Base-by-base conservation (phyloP, 2,329 filamentous ascomycete genomes). In the Byssochlamys sp. region DNA sequence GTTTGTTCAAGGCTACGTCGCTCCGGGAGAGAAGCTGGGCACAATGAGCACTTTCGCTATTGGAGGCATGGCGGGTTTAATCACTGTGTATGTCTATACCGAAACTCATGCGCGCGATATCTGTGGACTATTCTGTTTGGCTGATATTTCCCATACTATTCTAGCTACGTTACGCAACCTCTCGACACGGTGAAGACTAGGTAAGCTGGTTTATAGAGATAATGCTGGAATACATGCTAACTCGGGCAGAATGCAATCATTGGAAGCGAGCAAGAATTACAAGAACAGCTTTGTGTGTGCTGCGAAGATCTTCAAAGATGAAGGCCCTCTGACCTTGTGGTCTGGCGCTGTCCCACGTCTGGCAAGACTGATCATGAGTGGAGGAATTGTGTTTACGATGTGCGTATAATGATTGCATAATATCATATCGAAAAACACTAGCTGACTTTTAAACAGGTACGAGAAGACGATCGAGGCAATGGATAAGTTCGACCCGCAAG, bases 351-450 rank as follows among this genome's bases (percentile, higher is more conserved):
- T 97, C 64, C 94, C 94, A 1, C 81, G 94, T 56, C 74, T 99
- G 67, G 92, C 85, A 26, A 81, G 94, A 58, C 73, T 99, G 65
- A 88, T 96, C 49, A 74, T 97, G 73, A 96, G 91, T 68, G 94
- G 94, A 57, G 94, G 94, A 19, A 96, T 99, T 68, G 94, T 99
- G 48, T 99, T 99, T 70, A 95, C 94, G 25, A 95, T 97, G 84
- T 87, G 74, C 68, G 80, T 75, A 52, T 33, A 52, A 49, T n/a
- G 45, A 19, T 45, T n/a, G 51, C 9, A 45, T 45, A 45, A 9
- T 10, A n/a, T n/a, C 28, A 27, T 55, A 29, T 45, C 25, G 11
- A 35, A 53, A 35, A 35, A 45, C 48, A 45, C 19, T 19, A 58
- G 45, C 56, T 66, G 56, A 63, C 60, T 52, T 12, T 58, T 55